Conservation (phyloP, 1,284 basidiomycete species). For the Malassezia equina region DNA sequence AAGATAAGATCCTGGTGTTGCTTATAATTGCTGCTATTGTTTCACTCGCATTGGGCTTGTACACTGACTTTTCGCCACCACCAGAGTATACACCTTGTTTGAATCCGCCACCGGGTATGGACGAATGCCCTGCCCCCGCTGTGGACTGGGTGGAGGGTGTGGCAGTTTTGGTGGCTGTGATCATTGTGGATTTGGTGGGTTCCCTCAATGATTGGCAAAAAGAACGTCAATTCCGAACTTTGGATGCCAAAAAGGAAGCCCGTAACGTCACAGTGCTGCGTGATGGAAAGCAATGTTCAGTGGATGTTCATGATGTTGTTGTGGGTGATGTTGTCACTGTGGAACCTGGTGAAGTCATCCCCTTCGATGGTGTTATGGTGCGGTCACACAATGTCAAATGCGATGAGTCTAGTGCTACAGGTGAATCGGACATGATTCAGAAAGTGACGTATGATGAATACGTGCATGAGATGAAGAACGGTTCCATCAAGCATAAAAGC, state of each 20-base stretch:
- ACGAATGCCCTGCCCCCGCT: conserved; percentile 23
- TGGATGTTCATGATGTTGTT: conserved; percentile 65
- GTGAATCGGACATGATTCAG: conserved; percentile 87
- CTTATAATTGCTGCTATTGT: conserved; percentile 82
- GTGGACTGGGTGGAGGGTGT: conserved; percentile 97
- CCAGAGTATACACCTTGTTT: conserved; percentile 53
- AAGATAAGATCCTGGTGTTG: conserved; percentile 86
- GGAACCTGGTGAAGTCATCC: conserved; percentile 89
- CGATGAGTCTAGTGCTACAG: conserved; percentile 91
- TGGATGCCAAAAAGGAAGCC: conserved; percentile 93
- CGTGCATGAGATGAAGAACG: conserved; percentile 41
- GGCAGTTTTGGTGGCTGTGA: conserved; percentile 81
- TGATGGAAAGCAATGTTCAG: conserved; percentile 73
- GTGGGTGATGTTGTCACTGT: conserved; percentile 85
- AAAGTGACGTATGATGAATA: conserved; percentile 75
- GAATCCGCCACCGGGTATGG: conserved; percentile 41
- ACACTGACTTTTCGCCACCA: conserved; percentile 74
- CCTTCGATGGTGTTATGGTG: conserved; percentile 89
- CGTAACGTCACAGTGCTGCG: conserved; percentile 85
- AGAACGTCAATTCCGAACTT: conserved; percentile 80
- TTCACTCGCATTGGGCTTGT: conserved; percentile 84
- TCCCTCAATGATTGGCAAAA: conserved; percentile 93
- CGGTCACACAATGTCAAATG: conserved; percentile 86
- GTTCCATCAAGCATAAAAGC: conserved; percentile 60
- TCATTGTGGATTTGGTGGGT: conserved; percentile 56